Evolutionary conservation across 495 filamentous ascomycete genomes (phyloP).

Genomic region (Tuber brumale): DNA sequence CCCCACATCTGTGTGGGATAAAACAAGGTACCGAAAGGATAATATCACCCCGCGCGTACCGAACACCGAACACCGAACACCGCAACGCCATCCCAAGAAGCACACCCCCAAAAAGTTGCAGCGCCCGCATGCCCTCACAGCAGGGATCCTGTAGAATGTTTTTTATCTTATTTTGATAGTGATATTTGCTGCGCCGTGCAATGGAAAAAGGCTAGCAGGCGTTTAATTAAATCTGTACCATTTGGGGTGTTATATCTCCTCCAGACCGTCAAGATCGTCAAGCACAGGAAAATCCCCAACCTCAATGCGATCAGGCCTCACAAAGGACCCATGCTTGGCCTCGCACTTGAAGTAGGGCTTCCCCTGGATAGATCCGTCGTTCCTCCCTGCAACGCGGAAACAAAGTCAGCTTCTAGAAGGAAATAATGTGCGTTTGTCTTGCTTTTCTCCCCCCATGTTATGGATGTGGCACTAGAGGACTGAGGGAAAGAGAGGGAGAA

Average conservation of each 20-base stretch:
- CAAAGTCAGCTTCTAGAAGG: conserved; percentile 20
- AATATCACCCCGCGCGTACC: background rate
- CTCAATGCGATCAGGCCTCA: conserved; percentile 82
- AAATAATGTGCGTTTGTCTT: conserved; percentile 14
- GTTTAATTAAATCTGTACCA: background rate
- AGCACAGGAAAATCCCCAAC: conserved; percentile 75
- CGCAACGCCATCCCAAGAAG: background rate
- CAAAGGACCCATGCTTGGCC: conserved; percentile 73
- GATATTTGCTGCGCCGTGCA: background rate
- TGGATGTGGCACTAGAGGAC: conserved; percentile 21
- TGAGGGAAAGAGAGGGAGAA: background rate
- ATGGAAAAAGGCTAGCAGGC: background rate
- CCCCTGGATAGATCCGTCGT: conserved; percentile 76
- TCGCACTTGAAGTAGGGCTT: conserved; percentile 68
- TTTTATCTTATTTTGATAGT: background rate
- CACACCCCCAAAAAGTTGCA: background rate
- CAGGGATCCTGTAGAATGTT: background rate
- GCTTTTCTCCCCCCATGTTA: conserved; percentile 17
- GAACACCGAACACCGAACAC: background rate
- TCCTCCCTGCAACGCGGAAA: conserved; percentile 55
- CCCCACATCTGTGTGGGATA: background rate
- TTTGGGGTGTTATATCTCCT: conserved; percentile 60
- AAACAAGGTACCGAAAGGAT: background rate
- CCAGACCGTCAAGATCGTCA: conserved; percentile 75
- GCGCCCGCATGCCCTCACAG: background rate